Percentiles rank a stretch among this genome's conserved stretches.
phyloP scores from a whole-genome alignment of 2,329 filamentous ascomycete genomes.

The Fusarium redolens region DNA sequence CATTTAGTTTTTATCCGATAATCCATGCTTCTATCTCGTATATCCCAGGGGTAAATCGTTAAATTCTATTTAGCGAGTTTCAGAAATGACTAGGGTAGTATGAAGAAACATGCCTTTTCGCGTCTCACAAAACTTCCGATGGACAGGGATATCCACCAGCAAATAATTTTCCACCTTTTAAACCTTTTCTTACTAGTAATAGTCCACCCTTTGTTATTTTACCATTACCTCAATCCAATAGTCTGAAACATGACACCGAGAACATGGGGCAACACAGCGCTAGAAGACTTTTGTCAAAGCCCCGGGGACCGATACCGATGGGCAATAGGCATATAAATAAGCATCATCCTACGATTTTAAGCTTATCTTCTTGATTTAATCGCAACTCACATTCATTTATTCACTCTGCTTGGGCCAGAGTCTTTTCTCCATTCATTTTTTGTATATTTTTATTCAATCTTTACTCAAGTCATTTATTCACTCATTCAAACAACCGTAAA shows the following conservation, averaged over 20 bases:
- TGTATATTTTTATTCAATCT: neutral
- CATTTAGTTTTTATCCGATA: neutral
- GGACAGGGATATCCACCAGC: neutral
- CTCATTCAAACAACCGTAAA: neutral
- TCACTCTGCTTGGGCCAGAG: conserved; percentile 21
- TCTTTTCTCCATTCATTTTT: neutral
- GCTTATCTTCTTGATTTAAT: neutral
- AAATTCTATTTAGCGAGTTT: neutral
- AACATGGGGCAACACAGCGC: neutral
- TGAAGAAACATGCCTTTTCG: neutral
- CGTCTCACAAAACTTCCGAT: neutral
- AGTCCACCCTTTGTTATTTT: neutral
- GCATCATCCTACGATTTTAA: neutral
- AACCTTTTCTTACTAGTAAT: too few species aligned
- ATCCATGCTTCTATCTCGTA: neutral
- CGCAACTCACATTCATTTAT: neutral
- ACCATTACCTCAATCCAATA: neutral
- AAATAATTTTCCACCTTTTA: neutral
- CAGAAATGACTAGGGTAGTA: neutral
- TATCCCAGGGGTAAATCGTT: fast-evolving
- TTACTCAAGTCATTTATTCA: neutral
- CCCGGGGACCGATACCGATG: neutral
- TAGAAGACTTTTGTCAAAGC: neutral
- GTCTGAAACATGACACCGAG: neutral
- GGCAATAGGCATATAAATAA: neutral